Evolutionary conservation across 257 asterid species (phyloP).

Genomic region (Cordia subcordata): DNA sequence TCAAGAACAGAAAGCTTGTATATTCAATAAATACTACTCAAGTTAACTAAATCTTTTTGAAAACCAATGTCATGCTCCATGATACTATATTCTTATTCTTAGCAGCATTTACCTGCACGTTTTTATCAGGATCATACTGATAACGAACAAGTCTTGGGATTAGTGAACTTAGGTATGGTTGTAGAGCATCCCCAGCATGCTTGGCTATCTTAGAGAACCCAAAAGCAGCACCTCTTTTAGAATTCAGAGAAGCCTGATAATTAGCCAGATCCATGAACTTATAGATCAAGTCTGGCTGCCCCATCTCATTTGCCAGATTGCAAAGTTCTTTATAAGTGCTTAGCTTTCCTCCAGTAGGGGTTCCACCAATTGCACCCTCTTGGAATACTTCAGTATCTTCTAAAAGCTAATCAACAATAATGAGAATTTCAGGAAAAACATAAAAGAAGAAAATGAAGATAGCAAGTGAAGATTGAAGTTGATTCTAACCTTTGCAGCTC

Average conservation of each 20-base stretch:
- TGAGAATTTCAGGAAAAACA: constrained; percentile 1
- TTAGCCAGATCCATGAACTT: constrained; percentile 98
- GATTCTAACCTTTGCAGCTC: constrained; percentile 81
- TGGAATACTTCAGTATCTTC: constrained; percentile 94
- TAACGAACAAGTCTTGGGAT: constrained; percentile 90
- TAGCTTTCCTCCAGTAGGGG: constrained; percentile 91
- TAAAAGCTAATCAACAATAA: constrained; percentile 51
- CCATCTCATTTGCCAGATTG: constrained; percentile 95
- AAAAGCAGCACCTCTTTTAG: constrained; percentile 98
- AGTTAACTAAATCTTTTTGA: neutral
- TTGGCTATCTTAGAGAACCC: constrained; percentile 98
- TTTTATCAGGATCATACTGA: constrained; percentile 98
- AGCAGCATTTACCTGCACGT: constrained; percentile 65
- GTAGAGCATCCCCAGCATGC: constrained; percentile 94
- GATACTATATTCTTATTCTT: too few species aligned
- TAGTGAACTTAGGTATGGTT: constrained; percentile 75
- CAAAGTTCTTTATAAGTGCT: constrained; percentile 98
- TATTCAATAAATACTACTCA: neutral
- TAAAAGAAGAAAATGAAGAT: neutral
- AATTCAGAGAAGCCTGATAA: constrained; percentile 88
- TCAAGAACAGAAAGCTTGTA: neutral
- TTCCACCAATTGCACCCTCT: constrained; percentile 88
- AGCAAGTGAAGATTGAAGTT: constrained; percentile 5
- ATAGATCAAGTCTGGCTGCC: constrained; percentile 93
- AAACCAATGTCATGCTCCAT: neutral